Percentiles rank a stretch among this genome's conserved stretches.
phyloP scores from a whole-genome alignment of 306 rosid genomes.

The Cucurbita ficifolia region DNA sequence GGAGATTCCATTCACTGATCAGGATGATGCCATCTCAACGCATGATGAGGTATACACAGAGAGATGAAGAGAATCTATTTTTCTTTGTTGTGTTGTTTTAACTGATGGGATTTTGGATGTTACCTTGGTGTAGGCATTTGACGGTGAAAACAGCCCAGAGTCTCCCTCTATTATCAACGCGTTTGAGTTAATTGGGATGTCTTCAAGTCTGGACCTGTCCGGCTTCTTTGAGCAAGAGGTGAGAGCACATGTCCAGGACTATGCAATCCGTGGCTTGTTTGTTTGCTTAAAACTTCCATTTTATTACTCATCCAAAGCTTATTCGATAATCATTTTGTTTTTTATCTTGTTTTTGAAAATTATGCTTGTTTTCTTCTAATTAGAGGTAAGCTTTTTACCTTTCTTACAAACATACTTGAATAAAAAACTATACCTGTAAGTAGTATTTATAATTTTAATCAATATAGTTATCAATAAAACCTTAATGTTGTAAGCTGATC shows the following conservation, averaged over 20 bases:
- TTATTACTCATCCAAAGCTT: not conserved
- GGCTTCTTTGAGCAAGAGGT: conserved; percentile 96
- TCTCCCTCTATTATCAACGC: conserved; percentile 63
- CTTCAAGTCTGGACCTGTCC: conserved; percentile 80
- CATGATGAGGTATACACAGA: conserved; percentile 20
- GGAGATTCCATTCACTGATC: conserved; percentile 27
- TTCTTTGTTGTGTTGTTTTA: not conserved
- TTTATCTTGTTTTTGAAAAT: no score
- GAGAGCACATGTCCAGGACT: conserved; percentile 6
- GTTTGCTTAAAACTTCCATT: not conserved
- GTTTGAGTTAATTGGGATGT: conserved; percentile 94
- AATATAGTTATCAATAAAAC: no score
- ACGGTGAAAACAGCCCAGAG: conserved; percentile 29
- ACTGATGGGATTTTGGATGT: conserved; percentile 3
- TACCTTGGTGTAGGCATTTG: conserved; percentile 27
- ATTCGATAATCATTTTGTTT: no score
- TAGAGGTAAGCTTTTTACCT: no score
- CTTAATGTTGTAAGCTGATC: not conserved
- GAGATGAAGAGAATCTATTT: not conserved
- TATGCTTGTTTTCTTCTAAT: no score
- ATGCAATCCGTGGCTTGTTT: not conserved
- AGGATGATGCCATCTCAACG: conserved; percentile 31
- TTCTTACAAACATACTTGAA: no score
- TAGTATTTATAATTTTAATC: no score
- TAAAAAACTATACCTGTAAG: no score